Base-by-base conservation (phyloP, 2,329 filamentous ascomycete genomes). In the Fusarium equiseti region DNA sequence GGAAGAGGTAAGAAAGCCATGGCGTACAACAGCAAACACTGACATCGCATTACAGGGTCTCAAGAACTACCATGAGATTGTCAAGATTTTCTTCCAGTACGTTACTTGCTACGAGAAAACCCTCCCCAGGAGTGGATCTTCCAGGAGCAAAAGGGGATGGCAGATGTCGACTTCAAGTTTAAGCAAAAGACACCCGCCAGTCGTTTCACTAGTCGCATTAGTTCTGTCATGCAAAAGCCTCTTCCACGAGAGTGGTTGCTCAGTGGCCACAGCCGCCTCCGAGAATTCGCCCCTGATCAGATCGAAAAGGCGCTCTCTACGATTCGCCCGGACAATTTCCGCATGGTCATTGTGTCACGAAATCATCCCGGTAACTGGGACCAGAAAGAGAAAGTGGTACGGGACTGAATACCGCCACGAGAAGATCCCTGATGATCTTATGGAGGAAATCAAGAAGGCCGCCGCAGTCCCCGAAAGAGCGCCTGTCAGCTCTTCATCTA, bases 371-470 rank as follows among this genome's bases (percentile, higher is more conserved):
- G 94, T 0, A 87, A 89, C 54, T 98, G 94, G 93, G 88, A 97
- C 71, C 83, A 91, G 78, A 97, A 92, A 77, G 96, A 99, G 83
- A 94, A 94, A 95, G 78, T 99, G 96, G 96, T 99, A 99, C 75
- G 95, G 95, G 11, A 99, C 96, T 0, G 95, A 98, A 77, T 97
- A 98, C 81, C 92, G 90, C 69, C 87, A 91, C 32, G 92, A 97
- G 77, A 91, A 90, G 77, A 92, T 99, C 38, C 90, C 95, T 0
- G 78, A 86, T 16, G 90, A 94, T 20, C 91, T 98, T 73, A 84
- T 97, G 78, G 82, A 85, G 13, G 90, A 93, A 53, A 86, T 98
- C 66, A 85, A 87, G 57, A 81, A 86, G 64, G 93, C 93, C 3
- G 85, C 88, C 31, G 81, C 87, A 3, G 87, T 87, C 87, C 2